These are phyloP conservation scores for Chaetomidium leptoderma DNA, from an alignment of 495 filamentous ascomycete genomes.

Conservation along the genomic window DNA sequence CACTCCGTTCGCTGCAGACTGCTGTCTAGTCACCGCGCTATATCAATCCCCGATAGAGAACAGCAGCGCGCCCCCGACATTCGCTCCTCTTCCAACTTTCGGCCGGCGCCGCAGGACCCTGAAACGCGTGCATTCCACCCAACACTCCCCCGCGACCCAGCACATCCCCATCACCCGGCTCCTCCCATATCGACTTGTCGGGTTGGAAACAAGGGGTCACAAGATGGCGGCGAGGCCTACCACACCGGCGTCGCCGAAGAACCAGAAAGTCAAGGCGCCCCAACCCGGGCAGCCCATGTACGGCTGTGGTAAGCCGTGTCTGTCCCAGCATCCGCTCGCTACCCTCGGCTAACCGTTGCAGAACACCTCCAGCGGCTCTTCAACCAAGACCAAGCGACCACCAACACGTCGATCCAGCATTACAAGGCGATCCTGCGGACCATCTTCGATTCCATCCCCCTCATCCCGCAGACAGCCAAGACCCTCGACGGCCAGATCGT, in stretches of 20 bases:
- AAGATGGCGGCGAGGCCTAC: constrained; percentile 43
- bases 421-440: constrained; percentile 51
- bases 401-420: constrained; percentile 48
- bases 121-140: background rate
- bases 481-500: constrained; percentile 39
- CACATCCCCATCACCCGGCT: background rate
- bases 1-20: background rate
- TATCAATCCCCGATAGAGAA: background rate
- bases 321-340: background rate
- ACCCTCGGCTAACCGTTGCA: constrained; percentile 29
- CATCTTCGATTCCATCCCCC: constrained; percentile 47
- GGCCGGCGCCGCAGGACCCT: background rate
- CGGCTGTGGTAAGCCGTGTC: constrained; percentile 48
- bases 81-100: background rate
- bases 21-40: too few relatives aligned
- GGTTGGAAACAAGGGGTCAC: background rate
- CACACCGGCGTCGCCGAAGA: constrained; percentile 52
- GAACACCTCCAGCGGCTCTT: constrained; percentile 53
- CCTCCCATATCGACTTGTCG: background rate
- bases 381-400: constrained; percentile 45
- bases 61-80: background rate
- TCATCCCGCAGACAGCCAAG: constrained; percentile 51
- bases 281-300: constrained; percentile 49
- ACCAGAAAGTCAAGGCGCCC: constrained; percentile 48
- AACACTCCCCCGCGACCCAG: background rate